Base-by-base conservation (phyloP, 2,329 filamentous ascomycete genomes). In the Graphium sp. region DNA sequence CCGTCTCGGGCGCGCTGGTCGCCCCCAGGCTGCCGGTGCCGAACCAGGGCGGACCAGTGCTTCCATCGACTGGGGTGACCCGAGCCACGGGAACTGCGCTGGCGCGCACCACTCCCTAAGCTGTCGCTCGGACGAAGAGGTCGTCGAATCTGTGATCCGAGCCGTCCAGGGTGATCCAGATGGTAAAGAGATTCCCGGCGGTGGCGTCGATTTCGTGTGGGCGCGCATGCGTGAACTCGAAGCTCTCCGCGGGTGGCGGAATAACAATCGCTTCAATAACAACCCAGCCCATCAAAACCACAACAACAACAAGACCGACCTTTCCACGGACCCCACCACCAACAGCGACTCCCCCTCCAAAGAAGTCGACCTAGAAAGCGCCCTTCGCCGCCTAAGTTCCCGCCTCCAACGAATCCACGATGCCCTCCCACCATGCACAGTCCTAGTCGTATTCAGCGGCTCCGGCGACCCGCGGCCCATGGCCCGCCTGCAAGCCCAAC, bases 61-160 rank as follows among this genome's bases (percentile, higher is more conserved):
- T 2, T 71, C 91, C 18, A 66, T 95, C 14, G 89, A 98, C 52
- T 93, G 87, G 78, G 87, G 85, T 28, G 77, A 84, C 34, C 79
- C 81, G 10, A 55, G 56, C 30, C 65, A 64, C 41, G 68, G 67
- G 11, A 56, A 60, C 5, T 67, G 67, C 27, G 58, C 54, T 24
- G 64, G 64, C 24, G 66, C 71, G 4, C 68, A 59, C 4, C 53
- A 65, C 36, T 53, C 61, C 20, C 60, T 76, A 23, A 61, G 62
- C 11, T 75, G 71, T 46, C 53, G 49, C 23, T 62, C 58, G 24
- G 71, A 76, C 44, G 64, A 70, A 21, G 67, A 75, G 10, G 66
- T 72, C 8, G 51, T 59, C 22, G 46, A 53, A 5, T 61, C 58
- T 32, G 47, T 74, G 13, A 52, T 74, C 32, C 66, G 71, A 28